Conservation (phyloP, 768 basidiomycete species). For the Rhizopogon roseolus region DNA sequence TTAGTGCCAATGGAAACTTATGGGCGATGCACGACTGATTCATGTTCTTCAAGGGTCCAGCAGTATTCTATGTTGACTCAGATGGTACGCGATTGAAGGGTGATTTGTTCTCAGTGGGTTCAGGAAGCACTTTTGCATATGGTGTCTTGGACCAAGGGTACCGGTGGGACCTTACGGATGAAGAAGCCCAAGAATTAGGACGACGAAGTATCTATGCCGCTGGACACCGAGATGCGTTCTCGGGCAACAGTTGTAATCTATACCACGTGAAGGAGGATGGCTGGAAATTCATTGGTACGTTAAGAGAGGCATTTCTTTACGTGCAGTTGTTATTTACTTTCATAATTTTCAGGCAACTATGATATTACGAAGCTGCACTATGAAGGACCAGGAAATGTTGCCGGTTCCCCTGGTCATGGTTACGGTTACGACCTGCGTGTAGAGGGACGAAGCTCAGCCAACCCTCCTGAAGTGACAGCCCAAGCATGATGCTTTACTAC, state of each 20-base stretch:
- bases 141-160: conserved; percentile 97
- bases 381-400: conserved; percentile 72
- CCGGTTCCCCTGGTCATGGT: conserved; percentile 57
- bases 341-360: conserved; percentile 82
- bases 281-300: conserved; percentile 92
- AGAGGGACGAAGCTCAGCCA: conserved; percentile 49
- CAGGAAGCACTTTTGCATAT: conserved; percentile 98
- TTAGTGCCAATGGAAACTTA: conserved; percentile 28
- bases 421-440: conserved; percentile 80
- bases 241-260: conserved; percentile 93
- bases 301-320: not conserved
- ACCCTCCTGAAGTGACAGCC: conserved; percentile 35
- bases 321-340: conserved; percentile 9
- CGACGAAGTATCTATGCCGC: conserved; percentile 94
- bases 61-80: conserved; percentile 96
- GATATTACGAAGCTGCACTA: conserved; percentile 90
- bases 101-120: conserved; percentile 97
- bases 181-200: conserved; percentile 92
- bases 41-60: conserved; percentile 60
- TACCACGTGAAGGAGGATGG: conserved; percentile 94
- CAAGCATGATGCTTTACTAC: conserved; percentile 15
- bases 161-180: conserved; percentile 87
- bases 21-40: conserved; percentile 1
- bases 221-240: conserved; percentile 94
- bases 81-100: conserved; percentile 95